A percentile compares a stretch with the other conserved stretches of the same genome.
Evolutionary conservation across 495 filamentous ascomycete genomes (phyloP).

Genomic region (Tuber calosporum): DNA sequence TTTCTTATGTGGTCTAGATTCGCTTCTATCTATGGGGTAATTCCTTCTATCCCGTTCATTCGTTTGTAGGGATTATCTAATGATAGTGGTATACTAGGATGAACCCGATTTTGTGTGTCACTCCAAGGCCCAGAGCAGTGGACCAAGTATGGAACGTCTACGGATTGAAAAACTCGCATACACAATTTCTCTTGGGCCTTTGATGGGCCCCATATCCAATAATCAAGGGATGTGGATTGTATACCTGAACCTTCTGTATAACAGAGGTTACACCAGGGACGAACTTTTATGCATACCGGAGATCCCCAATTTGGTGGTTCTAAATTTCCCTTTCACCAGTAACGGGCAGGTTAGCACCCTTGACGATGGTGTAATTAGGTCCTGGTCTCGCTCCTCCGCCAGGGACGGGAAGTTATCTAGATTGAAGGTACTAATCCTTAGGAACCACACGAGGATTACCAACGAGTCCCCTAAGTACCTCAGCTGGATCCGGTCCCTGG

Average conservation of each 20-base stretch:
- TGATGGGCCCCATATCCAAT: constrained; percentile 23
- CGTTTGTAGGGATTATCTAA: constrained; percentile 8
- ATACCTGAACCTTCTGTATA: constrained; percentile 27
- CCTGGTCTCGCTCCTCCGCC: constrained; percentile 29
- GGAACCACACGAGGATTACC: constrained; percentile 26
- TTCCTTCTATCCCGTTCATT: constrained; percentile 4
- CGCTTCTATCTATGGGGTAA: constrained; percentile 32
- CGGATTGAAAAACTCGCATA: constrained; percentile 4
- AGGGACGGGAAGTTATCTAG: constrained; percentile 25
- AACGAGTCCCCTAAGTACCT: constrained; percentile 23
- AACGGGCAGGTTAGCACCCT: constrained; percentile 22
- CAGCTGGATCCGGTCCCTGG: constrained; percentile 51
- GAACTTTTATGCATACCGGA: constrained; percentile 29
- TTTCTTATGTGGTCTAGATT: constrained; percentile 28
- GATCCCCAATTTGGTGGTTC: constrained; percentile 21
- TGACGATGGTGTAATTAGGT: constrained; percentile 29
- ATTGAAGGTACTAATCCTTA: constrained; percentile 24
- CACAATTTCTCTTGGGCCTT: constrained; percentile 18
- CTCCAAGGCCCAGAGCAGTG: neutral
- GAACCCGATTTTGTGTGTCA: constrained; percentile 23
- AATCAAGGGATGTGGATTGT: constrained; percentile 26
- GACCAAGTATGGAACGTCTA: neutral
- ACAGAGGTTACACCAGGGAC: constrained; percentile 29
- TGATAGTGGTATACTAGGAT: constrained; percentile 10
- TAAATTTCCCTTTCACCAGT: constrained; percentile 22